Evolutionary conservation across 768 basidiomycete species (phyloP).

Genomic region (Lentinula aciculospora): DNA sequence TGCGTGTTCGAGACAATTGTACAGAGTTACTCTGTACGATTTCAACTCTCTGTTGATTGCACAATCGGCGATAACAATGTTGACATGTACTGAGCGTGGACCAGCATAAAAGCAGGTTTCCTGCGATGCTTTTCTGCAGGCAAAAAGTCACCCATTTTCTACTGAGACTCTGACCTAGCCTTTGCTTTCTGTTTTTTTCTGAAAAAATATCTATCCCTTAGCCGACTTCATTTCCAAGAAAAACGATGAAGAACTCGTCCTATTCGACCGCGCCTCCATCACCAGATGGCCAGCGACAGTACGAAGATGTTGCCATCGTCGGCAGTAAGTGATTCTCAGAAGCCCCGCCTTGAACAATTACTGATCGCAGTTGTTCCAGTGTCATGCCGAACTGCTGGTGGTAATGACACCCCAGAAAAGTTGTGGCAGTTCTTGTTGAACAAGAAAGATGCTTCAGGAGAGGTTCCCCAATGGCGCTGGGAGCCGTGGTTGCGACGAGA

Average conservation of each 20-base stretch:
- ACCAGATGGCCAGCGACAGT: neutral
- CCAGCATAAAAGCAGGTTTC: neutral
- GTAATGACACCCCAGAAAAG: neutral
- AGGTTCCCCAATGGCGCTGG: neutral
- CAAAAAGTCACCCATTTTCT: neutral
- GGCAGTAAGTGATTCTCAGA: neutral
- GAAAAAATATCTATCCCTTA: too few species aligned
- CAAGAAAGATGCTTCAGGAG: conserved; percentile 1
- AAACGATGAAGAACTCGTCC: neutral
- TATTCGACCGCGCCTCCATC: neutral
- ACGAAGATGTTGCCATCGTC: neutral
- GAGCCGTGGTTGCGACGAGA: conserved; percentile 5
- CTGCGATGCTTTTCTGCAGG: neutral
- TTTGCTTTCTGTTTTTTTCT: neutral
- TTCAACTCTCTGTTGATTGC: neutral
- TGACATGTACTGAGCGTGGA: neutral
- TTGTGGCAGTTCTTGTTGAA: conserved; percentile 1
- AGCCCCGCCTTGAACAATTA: neutral
- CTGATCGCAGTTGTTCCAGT: neutral
- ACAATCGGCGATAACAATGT: neutral
- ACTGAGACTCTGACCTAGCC: neutral
- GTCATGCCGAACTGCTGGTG: conserved; percentile 1
- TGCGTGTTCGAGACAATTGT: neutral
- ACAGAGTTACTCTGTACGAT: neutral
- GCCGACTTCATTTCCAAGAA: neutral